phyloP scores from a whole-genome alignment of 1,139 yeast species.

The Hemisphaericaspora subhashii region DNA sequence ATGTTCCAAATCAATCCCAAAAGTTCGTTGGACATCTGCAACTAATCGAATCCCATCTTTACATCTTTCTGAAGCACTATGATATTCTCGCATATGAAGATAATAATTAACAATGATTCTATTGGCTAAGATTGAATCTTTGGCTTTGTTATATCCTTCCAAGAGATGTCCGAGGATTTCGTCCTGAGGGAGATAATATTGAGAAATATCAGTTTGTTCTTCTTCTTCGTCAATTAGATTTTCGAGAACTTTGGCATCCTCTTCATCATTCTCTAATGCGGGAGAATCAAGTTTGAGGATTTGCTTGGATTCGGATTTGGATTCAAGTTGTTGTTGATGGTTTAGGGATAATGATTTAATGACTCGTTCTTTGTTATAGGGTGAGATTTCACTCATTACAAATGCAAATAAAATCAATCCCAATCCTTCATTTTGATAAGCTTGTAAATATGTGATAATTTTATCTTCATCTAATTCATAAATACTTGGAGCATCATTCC shows the following conservation, averaged over 20 bases:
- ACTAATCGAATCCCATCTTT: constrained; percentile 60
- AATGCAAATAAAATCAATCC: constrained; percentile 63
- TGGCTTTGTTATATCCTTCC: constrained; percentile 50
- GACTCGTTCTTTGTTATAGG: constrained; percentile 40
- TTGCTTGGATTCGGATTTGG: constrained; percentile 9
- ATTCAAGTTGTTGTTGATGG: constrained; percentile 5
- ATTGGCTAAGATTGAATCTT: constrained; percentile 58
- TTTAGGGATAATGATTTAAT: constrained; percentile 14
- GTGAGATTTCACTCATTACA: constrained; percentile 66
- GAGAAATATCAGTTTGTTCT: constrained; percentile 16
- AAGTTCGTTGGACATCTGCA: constrained; percentile 46
- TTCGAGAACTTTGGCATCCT: constrained; percentile 17
- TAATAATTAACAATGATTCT: constrained; percentile 66
- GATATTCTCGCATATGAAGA: constrained; percentile 62
- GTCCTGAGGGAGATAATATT: constrained; percentile 39
- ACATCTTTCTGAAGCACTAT: constrained; percentile 59
- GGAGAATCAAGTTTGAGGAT: too few species aligned
- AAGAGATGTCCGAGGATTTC: constrained; percentile 55
- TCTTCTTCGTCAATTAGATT: constrained; percentile 23
- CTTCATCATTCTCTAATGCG: too few species aligned
- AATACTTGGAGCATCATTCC: constrained; percentile 60
- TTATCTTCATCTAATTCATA: constrained; percentile 48
- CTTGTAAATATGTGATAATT: constrained; percentile 50
- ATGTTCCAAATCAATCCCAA: constrained; percentile 49
- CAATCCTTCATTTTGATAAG: constrained; percentile 63